These are phyloP conservation scores for Diaporthe ampelina DNA, from an alignment of 2,329 filamentous ascomycete species.

Conservation along the genomic window DNA sequence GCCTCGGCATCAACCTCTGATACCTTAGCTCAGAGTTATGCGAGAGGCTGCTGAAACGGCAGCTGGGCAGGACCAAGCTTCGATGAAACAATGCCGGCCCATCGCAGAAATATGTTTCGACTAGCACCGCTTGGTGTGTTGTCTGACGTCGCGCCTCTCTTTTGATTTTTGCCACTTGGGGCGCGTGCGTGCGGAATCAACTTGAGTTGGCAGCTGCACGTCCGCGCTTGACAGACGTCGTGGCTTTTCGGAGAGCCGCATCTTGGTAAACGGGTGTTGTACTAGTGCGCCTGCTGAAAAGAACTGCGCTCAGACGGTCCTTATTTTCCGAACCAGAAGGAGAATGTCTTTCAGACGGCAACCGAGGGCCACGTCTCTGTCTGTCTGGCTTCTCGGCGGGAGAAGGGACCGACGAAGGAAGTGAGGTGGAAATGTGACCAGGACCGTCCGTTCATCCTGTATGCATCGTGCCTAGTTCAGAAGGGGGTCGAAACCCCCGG, in stretches of 20 bases:
- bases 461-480: constrained; percentile 18
- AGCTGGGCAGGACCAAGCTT: background rate
- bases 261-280: background rate
- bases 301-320: background rate
- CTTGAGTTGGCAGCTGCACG: constrained; percentile 30
- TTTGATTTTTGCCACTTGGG: background rate
- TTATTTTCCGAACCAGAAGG: constrained; percentile 9
- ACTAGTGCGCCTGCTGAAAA: constrained; percentile 4
- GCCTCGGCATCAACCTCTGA: constrained; percentile 10
- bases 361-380: background rate
- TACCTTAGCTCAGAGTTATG: constrained; percentile 5
- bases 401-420: background rate
- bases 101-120: constrained; percentile 19
- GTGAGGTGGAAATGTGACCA: constrained; percentile 9
- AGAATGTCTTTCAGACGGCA: background rate
- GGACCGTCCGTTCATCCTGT: constrained; percentile 11
- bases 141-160: constrained; percentile 6
- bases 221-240: constrained; percentile 21
- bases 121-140: constrained; percentile 29
- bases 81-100: constrained; percentile 26
- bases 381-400: background rate
- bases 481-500: constrained; percentile 7
- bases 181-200: constrained; percentile 4
- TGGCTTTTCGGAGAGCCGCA: constrained; percentile 18
- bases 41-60: constrained; percentile 19